phyloP scores from a whole-genome alignment of 805 yeast species.

The Scheffersomyces lignosus region DNA sequence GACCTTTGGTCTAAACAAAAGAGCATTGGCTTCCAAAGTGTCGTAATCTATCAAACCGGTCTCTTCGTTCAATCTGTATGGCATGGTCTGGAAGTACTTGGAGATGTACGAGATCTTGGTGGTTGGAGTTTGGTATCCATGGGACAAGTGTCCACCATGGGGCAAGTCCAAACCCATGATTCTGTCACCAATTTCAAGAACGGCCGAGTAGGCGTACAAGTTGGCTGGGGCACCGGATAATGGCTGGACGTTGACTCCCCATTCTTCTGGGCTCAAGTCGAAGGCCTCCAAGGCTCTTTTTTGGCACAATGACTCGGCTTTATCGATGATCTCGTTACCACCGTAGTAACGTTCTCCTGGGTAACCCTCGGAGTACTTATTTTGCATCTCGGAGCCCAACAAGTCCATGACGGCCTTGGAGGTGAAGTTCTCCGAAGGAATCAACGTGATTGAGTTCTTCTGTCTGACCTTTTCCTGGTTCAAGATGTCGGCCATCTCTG shows the following conservation, averaged over 20 bases:
- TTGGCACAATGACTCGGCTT: slow-evolving; percentile 90
- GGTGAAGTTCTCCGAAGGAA: slow-evolving; percentile 97
- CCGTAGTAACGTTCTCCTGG: slow-evolving; percentile 99
- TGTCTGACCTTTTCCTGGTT: slow-evolving; percentile 87
- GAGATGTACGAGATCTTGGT: slow-evolving; percentile 95
- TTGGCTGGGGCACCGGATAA: slow-evolving; percentile 98
- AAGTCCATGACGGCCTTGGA: slow-evolving; percentile 95
- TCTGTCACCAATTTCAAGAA: slow-evolving; percentile 94
- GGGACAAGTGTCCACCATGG: slow-evolving; percentile 98
- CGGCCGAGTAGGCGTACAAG: slow-evolving; percentile 92
- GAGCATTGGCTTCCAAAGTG: slow-evolving; percentile 86
- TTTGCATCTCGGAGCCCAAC: slow-evolving; percentile 96
- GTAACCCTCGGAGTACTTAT: slow-evolving; percentile 98
- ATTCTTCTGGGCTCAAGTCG: slow-evolving; percentile 69
- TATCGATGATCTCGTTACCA: slow-evolving; percentile 96
- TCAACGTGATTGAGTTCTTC: slow-evolving; percentile 87
- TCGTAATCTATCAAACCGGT: slow-evolving; percentile 98
- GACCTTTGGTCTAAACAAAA: slow-evolving; percentile 92
- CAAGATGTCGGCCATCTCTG: slow-evolving; percentile 73
- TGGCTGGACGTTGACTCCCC: slow-evolving; percentile 99
- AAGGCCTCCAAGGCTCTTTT: slow-evolving; percentile 92
- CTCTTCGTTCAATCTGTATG: slow-evolving; percentile 87
- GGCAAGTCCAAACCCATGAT: slow-evolving; percentile 98
- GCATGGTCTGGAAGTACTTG: slow-evolving; percentile 97
- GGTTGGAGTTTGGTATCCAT: slow-evolving; percentile 94